Percentiles rank a stretch among this genome's conserved stretches.
phyloP scores from a whole-genome alignment of 1,284 basidiomycete genomes.

The Microbotryum saponariae region DNA sequence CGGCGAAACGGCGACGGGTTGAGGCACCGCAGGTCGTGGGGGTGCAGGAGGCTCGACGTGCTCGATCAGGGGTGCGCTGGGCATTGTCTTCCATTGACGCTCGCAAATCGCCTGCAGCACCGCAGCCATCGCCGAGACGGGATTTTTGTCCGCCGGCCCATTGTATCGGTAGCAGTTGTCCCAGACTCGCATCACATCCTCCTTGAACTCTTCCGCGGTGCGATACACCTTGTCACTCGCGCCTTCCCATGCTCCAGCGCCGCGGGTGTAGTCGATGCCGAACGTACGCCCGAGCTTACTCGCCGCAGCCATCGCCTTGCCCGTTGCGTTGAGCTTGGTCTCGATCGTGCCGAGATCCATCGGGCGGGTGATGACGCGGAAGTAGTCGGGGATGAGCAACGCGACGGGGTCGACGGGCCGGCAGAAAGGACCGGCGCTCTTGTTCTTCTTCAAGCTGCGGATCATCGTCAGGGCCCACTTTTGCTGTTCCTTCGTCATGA shows the following conservation, averaged over 20 bases:
- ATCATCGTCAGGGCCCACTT: slow-evolving; percentile 73
- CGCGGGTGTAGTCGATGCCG: slow-evolving; percentile 51
- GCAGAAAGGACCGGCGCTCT: slow-evolving; percentile 74
- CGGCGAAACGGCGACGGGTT: not conserved
- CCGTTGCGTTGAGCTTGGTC: slow-evolving; percentile 60
- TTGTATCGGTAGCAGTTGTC: slow-evolving; percentile 87
- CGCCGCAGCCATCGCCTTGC: slow-evolving; percentile 27
- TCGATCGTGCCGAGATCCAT: slow-evolving; percentile 97
- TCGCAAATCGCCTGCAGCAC: slow-evolving; percentile 79
- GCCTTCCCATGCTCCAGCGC: slow-evolving; percentile 51
- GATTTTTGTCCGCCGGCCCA: slow-evolving; percentile 65
- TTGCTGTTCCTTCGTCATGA: slow-evolving; percentile 52
- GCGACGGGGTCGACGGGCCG: slow-evolving; percentile 84
- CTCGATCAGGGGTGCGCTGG: slow-evolving; percentile 52
- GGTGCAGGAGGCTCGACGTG: not conserved
- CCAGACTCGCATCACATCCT: slow-evolving; percentile 78
- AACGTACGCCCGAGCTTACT: slow-evolving; percentile 17
- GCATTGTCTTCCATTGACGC: slow-evolving; percentile 75
- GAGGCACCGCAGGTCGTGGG: not conserved
- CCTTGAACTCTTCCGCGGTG: slow-evolving; percentile 63
- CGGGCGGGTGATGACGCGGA: slow-evolving; percentile 73
- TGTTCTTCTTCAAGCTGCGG: slow-evolving; percentile 75
- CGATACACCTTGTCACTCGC: slow-evolving; percentile 43
- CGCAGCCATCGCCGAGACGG: slow-evolving; percentile 68
- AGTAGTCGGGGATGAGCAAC: slow-evolving; percentile 86